Base-by-base conservation (phyloP, 2,329 filamentous ascomycete species). In the Exophiala bonariae region DNA sequence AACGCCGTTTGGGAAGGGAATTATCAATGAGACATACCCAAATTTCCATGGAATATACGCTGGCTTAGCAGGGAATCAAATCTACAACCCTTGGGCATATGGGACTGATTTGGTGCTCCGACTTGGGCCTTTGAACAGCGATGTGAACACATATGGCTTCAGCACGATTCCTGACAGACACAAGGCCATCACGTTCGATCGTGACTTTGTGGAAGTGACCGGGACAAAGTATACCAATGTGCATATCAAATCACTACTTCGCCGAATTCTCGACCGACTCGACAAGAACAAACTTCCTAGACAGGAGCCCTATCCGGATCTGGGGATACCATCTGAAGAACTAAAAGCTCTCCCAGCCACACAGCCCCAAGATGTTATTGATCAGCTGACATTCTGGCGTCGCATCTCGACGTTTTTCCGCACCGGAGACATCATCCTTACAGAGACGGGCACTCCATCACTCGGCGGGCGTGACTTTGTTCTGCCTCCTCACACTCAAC, bases 221-320 rank as follows among this genome's bases (percentile, higher is more conserved):
- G 89, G 89, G 66, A 87, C 36, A 23, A 82, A 87, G 57, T 95
- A 92, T 63, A 86, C 87, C 0, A 82, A 83, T 37, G 78, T 93
- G 7, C 78, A 82, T 50, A 91, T 93, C 84, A 83, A 83, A 50
- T 84, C 86, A 40, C 86, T 95, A 14, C 75, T 96, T 26, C 77
- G 76, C 50, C 88, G 88, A 63, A 66, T 95, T 17, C 78, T 84
- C 22, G 69, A 82, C 9, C 74, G 76, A 32, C 61, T 82, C 28
- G 70, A 70, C 35, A 73, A 80, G 57, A 13, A 58, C 63, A 35
- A 60, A 63, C 37, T 59, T 55, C 43, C 59, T 59, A 50, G 46
- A 56, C 41, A 54, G 54, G 30, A 54, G 49, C 42, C 57, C 54
- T 20, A 63, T 69, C 9, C 63, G 64, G 3, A 61, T 65, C 2